Evolutionary conservation across 441 rosid species (phyloP), one percentile per base, ranked within the genome.

Genomic region (Raphanus hybrid): DNA sequence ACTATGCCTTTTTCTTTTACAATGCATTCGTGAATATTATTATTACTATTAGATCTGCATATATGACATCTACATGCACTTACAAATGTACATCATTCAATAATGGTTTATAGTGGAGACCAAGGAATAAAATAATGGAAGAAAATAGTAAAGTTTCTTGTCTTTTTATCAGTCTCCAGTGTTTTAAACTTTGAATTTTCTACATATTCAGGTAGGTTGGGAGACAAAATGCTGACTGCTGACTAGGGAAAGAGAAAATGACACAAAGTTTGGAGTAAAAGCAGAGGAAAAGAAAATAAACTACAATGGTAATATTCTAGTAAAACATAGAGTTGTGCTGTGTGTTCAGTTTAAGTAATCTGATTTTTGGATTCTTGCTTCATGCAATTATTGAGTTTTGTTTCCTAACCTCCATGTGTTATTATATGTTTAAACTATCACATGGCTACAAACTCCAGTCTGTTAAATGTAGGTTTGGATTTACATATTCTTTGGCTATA

Each of bases 1-100:
- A 75, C 50, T 76, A 20, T 77, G 69, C 76, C 70, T 72, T 75
- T 74, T 72, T 75, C 71, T 18, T 50, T 23, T 29, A 11, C 64
- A 74, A 64, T 65, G 39, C 57, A 63, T 39, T 27, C 58, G 48
- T 70, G 54, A 41, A 62, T 68, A 11, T 3, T 77, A 52, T 41
- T 73, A 29, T 62, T 73, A 29, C 54, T 52, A 68, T 29, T 68
- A 23, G 35, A 43, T 43, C 11, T 43, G 50, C 14, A 34, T 27
- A 43, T 60, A 14, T 67, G 16, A 62, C 55, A 62, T 6, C 48
- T 70, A 77, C 67, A 18, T 61, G 39, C 48, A 71, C 54, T 64
- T 34, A n/a, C 68, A 43, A 10, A 3, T 43, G 69, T 48, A 59
- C 18, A 72, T 71, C 27, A 78, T 64, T 41, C 54, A 65, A 78